Percentiles rank a stretch among this genome's conserved stretches.
Evolutionary conservation across 805 yeast species (phyloP).

Genomic region (Metschnikowia noctiluminum): DNA sequence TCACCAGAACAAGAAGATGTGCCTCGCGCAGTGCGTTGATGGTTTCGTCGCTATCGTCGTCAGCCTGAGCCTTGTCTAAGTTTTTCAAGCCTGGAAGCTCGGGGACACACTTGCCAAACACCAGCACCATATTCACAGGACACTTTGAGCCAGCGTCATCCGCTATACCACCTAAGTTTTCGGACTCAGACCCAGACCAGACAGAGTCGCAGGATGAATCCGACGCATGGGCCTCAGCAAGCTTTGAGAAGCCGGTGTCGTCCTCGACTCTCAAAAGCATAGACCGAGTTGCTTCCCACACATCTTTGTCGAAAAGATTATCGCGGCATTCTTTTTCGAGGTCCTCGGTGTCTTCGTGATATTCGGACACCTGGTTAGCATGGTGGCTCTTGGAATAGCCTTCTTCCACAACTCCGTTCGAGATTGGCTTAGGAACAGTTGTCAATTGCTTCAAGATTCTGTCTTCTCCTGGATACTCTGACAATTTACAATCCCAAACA

Average conservation of each 20-base stretch:
- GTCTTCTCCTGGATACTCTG: too few relatives aligned
- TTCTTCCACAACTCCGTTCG: too few relatives aligned
- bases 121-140: neutral
- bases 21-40: neutral
- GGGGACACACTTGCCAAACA: neutral
- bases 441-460: too few relatives aligned
- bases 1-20: neutral
- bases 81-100: neutral
- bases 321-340: neutral
- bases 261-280: conserved; percentile 1
- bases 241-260: neutral
- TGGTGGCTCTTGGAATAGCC: neutral
- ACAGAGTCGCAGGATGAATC: neutral
- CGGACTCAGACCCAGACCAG: neutral
- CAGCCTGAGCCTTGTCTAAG: neutral
- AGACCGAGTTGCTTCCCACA: conserved; percentile 1
- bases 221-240: neutral
- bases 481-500: neutral
- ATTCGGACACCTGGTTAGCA: neutral
- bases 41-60: neutral
- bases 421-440: too few relatives aligned
- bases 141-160: neutral
- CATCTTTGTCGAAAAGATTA: neutral
- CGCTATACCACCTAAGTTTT: neutral
- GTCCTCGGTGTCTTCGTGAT: conserved; percentile 1